phyloP scores from a whole-genome alignment of 805 yeast genomes.

The Priceomyces carsonii region DNA sequence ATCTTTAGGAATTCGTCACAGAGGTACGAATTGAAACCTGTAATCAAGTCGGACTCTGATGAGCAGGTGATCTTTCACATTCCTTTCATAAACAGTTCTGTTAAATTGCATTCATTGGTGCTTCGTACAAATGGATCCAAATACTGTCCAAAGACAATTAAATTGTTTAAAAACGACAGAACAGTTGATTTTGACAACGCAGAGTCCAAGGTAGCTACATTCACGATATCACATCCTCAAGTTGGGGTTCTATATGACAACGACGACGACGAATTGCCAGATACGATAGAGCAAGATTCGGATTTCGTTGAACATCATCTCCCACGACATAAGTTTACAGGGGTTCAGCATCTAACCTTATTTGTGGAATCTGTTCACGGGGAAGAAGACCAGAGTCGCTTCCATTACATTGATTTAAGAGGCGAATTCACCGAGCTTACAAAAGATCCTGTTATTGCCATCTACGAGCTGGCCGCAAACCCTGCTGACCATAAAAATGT shows the following conservation, averaged over 20 bases:
- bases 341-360: conserved; percentile 64
- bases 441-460: conserved; percentile 70
- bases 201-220: conserved; percentile 48
- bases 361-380: conserved; percentile 66
- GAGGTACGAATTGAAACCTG: conserved; percentile 48
- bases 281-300: conserved; percentile 28
- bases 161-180: conserved; percentile 69
- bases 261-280: conserved; percentile 39
- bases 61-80: conserved; percentile 74
- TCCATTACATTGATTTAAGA: conserved; percentile 75
- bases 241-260: conserved; percentile 49
- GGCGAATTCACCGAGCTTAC: conserved; percentile 63
- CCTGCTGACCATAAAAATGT: conserved; percentile 75
- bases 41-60: conserved; percentile 73
- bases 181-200: conserved; percentile 74
- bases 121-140: conserved; percentile 63
- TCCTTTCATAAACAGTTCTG: conserved; percentile 72
- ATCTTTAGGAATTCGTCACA: conserved; percentile 56
- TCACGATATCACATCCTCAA: conserved; percentile 61
- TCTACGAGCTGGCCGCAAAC: conserved; percentile 90
- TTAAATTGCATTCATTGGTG: conserved; percentile 72
- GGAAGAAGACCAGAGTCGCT: conserved; percentile 51
- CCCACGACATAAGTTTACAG: conserved; percentile 74
- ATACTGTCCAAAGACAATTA: conserved; percentile 68
- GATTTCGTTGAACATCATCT: conserved; percentile 79